phyloP scores from a whole-genome alignment of 306 rosid genomes.

The Myrica gale region DNA sequence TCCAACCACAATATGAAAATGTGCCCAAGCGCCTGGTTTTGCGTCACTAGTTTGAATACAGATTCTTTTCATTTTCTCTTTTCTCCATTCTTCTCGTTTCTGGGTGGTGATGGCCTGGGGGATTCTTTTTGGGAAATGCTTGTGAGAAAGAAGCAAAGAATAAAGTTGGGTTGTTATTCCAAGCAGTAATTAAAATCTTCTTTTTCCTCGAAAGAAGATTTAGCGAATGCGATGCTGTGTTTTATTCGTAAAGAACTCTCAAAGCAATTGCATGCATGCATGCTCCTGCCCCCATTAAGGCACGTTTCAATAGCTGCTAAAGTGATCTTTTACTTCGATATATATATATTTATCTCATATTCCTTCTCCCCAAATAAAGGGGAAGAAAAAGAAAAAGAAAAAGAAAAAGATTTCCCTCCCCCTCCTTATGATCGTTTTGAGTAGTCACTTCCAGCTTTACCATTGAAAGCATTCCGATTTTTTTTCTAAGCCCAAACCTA shows the following conservation, averaged over 20 bases:
- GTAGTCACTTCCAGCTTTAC: too few species aligned
- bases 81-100: not conserved
- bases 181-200: not conserved
- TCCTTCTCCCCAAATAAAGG: not conserved
- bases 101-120: not conserved
- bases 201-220: constrained; percentile 3
- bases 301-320: not conserved
- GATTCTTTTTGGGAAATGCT: constrained; percentile 4
- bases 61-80: not conserved
- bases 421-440: too few species aligned
- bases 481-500: too few species aligned
- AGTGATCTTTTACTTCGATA: not conserved
- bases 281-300: not conserved
- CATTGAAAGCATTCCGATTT: too few species aligned
- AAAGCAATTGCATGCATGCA: not conserved
- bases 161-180: constrained; percentile 17
- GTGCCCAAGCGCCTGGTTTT: not conserved
- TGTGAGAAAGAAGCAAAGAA: not conserved
- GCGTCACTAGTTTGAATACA: not conserved
- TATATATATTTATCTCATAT: not conserved
- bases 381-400: too few species aligned
- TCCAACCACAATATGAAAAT: not conserved
- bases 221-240: constrained; percentile 3
- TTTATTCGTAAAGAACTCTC: not conserved
- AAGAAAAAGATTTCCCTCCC: too few species aligned